phyloP scores from a whole-genome alignment of 768 basidiomycete genomes.

The Mycena pura region DNA sequence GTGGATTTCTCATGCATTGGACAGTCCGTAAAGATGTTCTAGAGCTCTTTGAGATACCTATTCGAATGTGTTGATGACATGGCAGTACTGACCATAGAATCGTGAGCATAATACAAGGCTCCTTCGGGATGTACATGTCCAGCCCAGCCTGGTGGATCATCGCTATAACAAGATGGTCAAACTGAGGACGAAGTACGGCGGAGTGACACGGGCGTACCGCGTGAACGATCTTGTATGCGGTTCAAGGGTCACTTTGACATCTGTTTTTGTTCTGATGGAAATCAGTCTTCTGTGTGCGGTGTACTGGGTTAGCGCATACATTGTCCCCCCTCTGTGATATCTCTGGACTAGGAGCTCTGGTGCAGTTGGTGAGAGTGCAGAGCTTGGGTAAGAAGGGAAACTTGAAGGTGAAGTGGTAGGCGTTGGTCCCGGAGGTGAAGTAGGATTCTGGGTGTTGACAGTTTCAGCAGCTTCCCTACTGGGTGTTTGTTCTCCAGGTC shows the following conservation, averaged over 20 bases:
- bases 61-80: not conserved
- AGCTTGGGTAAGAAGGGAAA: not conserved
- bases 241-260: not conserved
- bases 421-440: not conserved
- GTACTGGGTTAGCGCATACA: not conserved
- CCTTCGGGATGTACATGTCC: slow-evolving; percentile 9
- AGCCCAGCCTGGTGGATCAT: slow-evolving; percentile 7
- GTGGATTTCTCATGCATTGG: not conserved
- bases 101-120: slow-evolving; percentile 11
- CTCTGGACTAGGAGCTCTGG: not conserved
- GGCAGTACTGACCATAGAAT: not conserved
- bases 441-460: not conserved
- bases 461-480: not conserved
- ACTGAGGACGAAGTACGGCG: not conserved
- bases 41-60: not conserved
- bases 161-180: not conserved
- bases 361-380: not conserved
- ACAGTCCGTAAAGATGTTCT: not conserved
- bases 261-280: not conserved
- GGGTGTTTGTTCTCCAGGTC: not conserved
- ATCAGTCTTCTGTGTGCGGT: not conserved
- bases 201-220: not conserved
- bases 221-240: not conserved
- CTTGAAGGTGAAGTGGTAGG: not conserved
- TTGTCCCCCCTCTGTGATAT: not conserved